Evolutionary conservation across 306 rosid species (phyloP).

Genomic region (Begonia peltatifolia): DNA sequence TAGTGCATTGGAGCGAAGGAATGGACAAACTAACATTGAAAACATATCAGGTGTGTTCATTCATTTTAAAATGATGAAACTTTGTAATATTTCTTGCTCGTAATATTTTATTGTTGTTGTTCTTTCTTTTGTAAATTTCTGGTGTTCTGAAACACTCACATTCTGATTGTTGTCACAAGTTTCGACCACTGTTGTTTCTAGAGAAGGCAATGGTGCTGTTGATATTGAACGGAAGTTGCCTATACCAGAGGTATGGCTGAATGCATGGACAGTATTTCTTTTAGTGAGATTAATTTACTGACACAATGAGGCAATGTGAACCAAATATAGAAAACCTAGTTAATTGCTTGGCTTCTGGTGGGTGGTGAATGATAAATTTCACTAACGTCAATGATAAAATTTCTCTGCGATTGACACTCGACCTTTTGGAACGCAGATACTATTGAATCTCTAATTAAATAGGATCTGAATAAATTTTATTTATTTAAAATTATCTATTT

Average conservation of each 20-base stretch:
- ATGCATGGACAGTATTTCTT: slow-evolving; percentile 4
- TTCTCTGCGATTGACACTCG: too few species aligned
- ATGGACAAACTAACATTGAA: slow-evolving; percentile 39
- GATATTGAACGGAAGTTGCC: slow-evolving; percentile 12
- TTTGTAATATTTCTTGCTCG: slow-evolving; percentile 1
- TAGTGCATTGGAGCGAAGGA: slow-evolving; percentile 28
- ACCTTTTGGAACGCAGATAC: too few species aligned
- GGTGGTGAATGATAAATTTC: too few species aligned
- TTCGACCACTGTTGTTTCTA: slow-evolving; percentile 24
- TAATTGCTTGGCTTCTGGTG: too few species aligned
- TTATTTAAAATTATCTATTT: too few species aligned
- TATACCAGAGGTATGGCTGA: slow-evolving; percentile 39
- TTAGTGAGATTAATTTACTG: slow-evolving; percentile 2
- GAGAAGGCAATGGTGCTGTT: slow-evolving; percentile 25
- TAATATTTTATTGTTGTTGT: slow-evolving; percentile 4
- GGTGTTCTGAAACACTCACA: slow-evolving; percentile 1
- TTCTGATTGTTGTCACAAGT: slow-evolving; percentile 27
- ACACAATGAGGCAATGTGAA: too few species aligned
- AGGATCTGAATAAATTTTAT: too few species aligned
- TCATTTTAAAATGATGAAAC: slow-evolving; percentile 4
- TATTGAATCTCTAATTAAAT: too few species aligned
- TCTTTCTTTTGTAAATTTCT: slow-evolving; percentile 3
- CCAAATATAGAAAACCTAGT: too few species aligned
- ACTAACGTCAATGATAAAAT: too few species aligned
- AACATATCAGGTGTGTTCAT: slow-evolving; percentile 43